A percentile compares a stretch with the other conserved stretches of the same genome.
These are phyloP conservation scores for Grosmannia clavigera DNA, from an alignment of 2,329 filamentous ascomycete species.

Conservation along the genomic window DNA sequence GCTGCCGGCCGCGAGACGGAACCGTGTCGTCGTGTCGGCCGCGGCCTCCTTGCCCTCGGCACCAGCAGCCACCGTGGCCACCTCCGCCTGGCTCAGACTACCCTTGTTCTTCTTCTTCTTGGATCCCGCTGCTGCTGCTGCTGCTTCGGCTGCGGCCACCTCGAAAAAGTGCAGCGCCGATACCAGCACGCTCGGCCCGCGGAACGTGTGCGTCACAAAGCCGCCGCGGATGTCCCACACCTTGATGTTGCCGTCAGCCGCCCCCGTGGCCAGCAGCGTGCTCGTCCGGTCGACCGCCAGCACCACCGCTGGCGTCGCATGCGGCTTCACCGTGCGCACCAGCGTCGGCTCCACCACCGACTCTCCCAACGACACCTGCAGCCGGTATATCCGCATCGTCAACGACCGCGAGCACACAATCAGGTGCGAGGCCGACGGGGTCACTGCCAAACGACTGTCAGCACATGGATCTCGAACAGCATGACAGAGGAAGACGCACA, in stretches of 20 bases:
- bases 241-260: constrained; percentile 86
- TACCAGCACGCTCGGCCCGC: constrained; percentile 81
- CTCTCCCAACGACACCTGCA: constrained; percentile 38
- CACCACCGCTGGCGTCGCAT: constrained; percentile 79
- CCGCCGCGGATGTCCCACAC: constrained; percentile 91
- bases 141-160: constrained; percentile 43
- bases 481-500: neutral
- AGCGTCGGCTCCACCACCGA: constrained; percentile 53
- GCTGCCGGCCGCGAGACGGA: constrained; percentile 77
- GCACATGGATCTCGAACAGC: neutral
- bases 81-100: constrained; percentile 13
- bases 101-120: constrained; percentile 26
- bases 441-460: constrained; percentile 40
- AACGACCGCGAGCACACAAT: constrained; percentile 90
- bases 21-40: constrained; percentile 32
- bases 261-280: constrained; percentile 82
- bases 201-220: constrained; percentile 89
- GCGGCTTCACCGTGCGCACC: constrained; percentile 73
- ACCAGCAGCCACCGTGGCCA: constrained; percentile 19
- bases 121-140: constrained; percentile 22
- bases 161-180: constrained; percentile 91
- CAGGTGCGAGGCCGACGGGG: constrained; percentile 76
- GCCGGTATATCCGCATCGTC: constrained; percentile 81
- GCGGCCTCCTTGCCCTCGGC: constrained; percentile 16
- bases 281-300: constrained; percentile 75